A percentile compares a stretch with the other conserved stretches of the same genome.
Evolutionary conservation across 2,329 filamentous ascomycete genomes (phyloP).

Genomic region (Fusarium fujikuroi): DNA sequence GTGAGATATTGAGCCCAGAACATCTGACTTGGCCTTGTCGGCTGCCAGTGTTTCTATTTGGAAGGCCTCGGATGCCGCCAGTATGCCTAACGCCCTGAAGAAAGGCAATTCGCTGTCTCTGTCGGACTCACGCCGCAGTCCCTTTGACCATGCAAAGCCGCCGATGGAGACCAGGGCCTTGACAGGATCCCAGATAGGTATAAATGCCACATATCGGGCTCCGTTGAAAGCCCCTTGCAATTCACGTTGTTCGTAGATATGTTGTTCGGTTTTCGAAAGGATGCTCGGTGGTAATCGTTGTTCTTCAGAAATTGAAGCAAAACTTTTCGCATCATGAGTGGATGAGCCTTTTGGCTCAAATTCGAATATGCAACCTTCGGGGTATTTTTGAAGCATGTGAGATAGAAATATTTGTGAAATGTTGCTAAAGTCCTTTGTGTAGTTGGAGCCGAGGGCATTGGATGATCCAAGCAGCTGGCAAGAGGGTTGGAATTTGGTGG

Average conservation of each 20-base stretch:
- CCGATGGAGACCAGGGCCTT: not conserved
- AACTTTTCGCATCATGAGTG: fast-evolving
- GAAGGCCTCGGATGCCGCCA: not conserved
- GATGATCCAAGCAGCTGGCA: not conserved
- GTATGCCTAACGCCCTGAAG: not conserved
- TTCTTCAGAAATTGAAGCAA: not conserved
- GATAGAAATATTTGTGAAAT: not conserved
- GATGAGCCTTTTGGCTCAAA: not conserved
- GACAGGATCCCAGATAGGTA: not conserved
- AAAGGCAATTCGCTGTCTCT: not conserved
- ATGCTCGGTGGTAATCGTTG: not conserved
- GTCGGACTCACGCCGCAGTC: not conserved
- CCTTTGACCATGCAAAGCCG: not conserved
- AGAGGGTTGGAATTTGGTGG: not conserved
- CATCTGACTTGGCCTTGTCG: not conserved
- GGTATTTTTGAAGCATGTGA: not conserved
- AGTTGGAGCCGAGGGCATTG: not conserved
- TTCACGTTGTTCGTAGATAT: not conserved
- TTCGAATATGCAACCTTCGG: not conserved
- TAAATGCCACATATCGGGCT: not conserved
- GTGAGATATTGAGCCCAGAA: not conserved
- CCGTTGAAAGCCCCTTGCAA: not conserved
- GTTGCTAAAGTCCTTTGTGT: too few species aligned
- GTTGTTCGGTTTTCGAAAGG: not conserved
- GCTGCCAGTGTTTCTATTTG: not conserved